Conservation (phyloP, 805 yeast genomes). For the Kodamaea kaohsiungensis region DNA sequence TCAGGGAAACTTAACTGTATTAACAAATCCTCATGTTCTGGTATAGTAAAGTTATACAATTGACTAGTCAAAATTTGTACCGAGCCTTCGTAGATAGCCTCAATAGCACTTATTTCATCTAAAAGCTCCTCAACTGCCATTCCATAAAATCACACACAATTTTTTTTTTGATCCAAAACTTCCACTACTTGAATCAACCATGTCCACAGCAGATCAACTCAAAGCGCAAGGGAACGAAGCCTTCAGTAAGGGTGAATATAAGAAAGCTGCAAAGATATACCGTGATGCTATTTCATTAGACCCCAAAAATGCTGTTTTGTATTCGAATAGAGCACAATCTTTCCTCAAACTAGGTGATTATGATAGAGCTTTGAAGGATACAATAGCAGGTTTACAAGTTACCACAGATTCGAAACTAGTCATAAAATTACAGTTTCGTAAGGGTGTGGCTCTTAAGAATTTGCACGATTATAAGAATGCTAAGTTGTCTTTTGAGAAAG, state of each 20-base stretch:
- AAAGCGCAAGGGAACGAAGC: conserved; percentile 54
- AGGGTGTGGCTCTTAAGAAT: conserved; percentile 42
- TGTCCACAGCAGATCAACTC: conserved; percentile 29
- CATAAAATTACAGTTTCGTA: conserved; percentile 54
- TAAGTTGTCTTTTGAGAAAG: conserved; percentile 29
- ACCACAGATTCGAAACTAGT: conserved; percentile 31
- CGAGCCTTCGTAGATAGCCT: conserved; percentile 81
- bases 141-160: background rate
- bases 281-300: conserved; percentile 54
- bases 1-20: conserved; percentile 74
- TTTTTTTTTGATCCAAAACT: background rate
- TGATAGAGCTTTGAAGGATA: conserved; percentile 49
- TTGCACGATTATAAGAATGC: conserved; percentile 27
- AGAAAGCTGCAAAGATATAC: conserved; percentile 54
- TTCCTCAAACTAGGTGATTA: conserved; percentile 52
- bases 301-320: conserved; percentile 53
- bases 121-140: conserved; percentile 48
- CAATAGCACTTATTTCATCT: conserved; percentile 81
- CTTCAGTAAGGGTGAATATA: conserved; percentile 46
- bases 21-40: conserved; percentile 60
- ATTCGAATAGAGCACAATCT: conserved; percentile 73
- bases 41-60: conserved; percentile 50
- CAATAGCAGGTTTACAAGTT: conserved; percentile 48
- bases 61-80: conserved; percentile 39
- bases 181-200: background rate